phyloP scores from a whole-genome alignment of 2,329 filamentous ascomycete species.

The Penicillium sp. region DNA sequence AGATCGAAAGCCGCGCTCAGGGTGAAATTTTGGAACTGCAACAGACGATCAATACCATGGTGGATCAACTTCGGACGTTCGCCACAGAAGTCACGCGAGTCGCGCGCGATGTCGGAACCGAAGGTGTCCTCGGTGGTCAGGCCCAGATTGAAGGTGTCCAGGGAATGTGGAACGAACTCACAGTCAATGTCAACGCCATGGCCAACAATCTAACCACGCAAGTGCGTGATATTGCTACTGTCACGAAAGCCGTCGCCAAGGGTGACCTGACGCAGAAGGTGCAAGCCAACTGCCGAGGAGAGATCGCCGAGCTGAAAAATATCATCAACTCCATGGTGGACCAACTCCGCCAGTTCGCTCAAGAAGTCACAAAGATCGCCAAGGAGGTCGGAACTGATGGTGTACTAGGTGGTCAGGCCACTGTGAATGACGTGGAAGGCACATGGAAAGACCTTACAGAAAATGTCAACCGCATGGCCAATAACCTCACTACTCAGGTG shows the following conservation, averaged over 20 bases:
- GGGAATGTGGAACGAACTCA: constrained; percentile 87
- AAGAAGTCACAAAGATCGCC: constrained; percentile 94
- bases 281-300: constrained; percentile 86
- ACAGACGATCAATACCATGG: constrained; percentile 88
- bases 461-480: constrained; percentile 97
- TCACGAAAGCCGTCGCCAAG: constrained; percentile 69
- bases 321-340: constrained; percentile 99
- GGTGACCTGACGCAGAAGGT: constrained; percentile 97
- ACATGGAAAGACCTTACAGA: constrained; percentile 97
- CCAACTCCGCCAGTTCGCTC: constrained; percentile 92
- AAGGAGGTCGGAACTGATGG: constrained; percentile 97
- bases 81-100: constrained; percentile 82
- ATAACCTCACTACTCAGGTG: constrained; percentile 96
- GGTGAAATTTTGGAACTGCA: constrained; percentile 82
- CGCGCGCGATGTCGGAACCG: constrained; percentile 79
- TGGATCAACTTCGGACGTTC: constrained; percentile 80
- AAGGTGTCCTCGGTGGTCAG: constrained; percentile 79
- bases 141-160: constrained; percentile 81
- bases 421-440: constrained; percentile 92
- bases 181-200: constrained; percentile 86
- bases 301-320: constrained; percentile 91
- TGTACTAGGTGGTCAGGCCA: constrained; percentile 89
- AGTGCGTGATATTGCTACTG: constrained; percentile 89
- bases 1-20: constrained; percentile 77
- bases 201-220: constrained; percentile 84